These are phyloP conservation scores for Lophium mytilinum DNA, from an alignment of 495 filamentous ascomycete genomes.

Conservation along the genomic window DNA sequence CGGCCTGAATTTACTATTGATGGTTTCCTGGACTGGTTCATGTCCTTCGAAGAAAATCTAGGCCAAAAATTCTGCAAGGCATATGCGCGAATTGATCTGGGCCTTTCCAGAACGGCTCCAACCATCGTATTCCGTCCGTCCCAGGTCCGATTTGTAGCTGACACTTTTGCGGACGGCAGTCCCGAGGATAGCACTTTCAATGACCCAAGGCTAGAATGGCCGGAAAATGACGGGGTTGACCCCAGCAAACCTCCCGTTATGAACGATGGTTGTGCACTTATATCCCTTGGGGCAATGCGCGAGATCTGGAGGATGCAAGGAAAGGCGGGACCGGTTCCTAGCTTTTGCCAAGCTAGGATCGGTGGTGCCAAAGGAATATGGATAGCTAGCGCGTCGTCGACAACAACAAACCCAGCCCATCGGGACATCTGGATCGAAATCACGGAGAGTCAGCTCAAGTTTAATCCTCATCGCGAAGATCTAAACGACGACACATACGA, in stretches of 20 bases:
- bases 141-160: constrained; percentile 21
- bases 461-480: constrained; percentile 51
- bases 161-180: constrained; percentile 18
- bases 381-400: constrained; percentile 55
- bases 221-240: background rate
- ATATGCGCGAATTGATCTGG: constrained; percentile 32
- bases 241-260: constrained; percentile 11
- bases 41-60: constrained; percentile 25
- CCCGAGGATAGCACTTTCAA: constrained; percentile 27
- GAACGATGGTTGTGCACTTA: constrained; percentile 31
- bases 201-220: constrained; percentile 18
- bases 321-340: constrained; percentile 43
- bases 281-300: constrained; percentile 25
- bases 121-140: constrained; percentile 23
- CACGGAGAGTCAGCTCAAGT: constrained; percentile 72
- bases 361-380: constrained; percentile 85
- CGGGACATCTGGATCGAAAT: constrained; percentile 64
- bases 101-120: constrained; percentile 24
- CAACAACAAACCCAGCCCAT: constrained; percentile 32
- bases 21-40: constrained; percentile 29
- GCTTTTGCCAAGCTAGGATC: constrained; percentile 72
- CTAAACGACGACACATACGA: constrained; percentile 30
- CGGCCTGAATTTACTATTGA: background rate
- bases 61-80: constrained; percentile 30
- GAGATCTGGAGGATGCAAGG: constrained; percentile 14